Conservation (phyloP, 2,329 filamentous ascomycete species). For the Colletotrichum caudatum region DNA sequence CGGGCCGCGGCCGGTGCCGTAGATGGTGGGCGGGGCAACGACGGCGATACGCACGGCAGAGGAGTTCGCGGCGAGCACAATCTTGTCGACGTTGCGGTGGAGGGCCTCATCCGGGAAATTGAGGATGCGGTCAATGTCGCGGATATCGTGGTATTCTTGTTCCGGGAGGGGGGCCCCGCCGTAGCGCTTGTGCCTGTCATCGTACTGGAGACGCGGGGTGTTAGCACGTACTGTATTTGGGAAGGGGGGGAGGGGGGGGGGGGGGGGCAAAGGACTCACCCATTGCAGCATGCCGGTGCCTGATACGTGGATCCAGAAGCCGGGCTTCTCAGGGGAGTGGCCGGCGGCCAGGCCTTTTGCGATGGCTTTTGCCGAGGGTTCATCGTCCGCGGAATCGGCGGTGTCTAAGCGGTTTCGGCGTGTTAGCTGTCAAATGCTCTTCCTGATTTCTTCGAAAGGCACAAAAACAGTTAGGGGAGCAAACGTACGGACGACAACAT, state of each 20-base stretch:
- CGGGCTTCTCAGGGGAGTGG: slow-evolving; percentile 58
- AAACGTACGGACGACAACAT: slow-evolving; percentile 62
- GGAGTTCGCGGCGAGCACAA: slow-evolving; percentile 63
- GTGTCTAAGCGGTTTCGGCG: slow-evolving; percentile 53
- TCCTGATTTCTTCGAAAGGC: too few relatives aligned
- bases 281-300: slow-evolving; percentile 63
- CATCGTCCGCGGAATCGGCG: slow-evolving; percentile 61
- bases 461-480: neutral
- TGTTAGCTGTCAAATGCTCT: neutral
- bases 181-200: slow-evolving; percentile 54
- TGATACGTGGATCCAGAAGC: slow-evolving; percentile 64
- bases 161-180: slow-evolving; percentile 59
- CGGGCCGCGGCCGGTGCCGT: slow-evolving; percentile 62
- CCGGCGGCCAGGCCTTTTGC: slow-evolving; percentile 58
- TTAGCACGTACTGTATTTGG: slow-evolving; percentile 23
- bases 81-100: slow-evolving; percentile 77
- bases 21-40: slow-evolving; percentile 64
- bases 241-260: too few relatives aligned
- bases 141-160: slow-evolving; percentile 69
- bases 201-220: slow-evolving; percentile 49
- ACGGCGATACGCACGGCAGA: slow-evolving; percentile 58
- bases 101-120: slow-evolving; percentile 66
- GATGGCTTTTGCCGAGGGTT: slow-evolving; percentile 58
- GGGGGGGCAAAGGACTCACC: slow-evolving; percentile 30
- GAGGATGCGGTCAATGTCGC: slow-evolving; percentile 66